Conservation (phyloP, 2,329 filamentous ascomycete genomes). For the Trichoderma harzianum region DNA sequence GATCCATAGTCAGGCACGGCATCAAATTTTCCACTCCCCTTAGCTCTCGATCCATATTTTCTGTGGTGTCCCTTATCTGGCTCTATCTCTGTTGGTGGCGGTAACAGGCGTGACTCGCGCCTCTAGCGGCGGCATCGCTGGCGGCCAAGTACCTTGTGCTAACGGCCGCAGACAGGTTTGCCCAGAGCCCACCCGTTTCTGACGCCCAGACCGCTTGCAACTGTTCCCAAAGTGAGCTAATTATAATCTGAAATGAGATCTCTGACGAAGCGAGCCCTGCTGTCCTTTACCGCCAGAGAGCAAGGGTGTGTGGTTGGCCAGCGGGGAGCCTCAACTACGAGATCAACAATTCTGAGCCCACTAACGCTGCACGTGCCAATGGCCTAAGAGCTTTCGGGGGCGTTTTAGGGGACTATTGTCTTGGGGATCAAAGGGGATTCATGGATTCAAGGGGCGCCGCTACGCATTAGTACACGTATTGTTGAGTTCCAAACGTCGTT, state of each 20-base stretch:
- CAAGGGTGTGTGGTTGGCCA: slow-evolving; percentile 9
- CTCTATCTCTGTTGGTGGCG: neutral
- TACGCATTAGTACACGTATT: neutral
- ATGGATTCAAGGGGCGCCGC: neutral
- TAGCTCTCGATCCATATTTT: slow-evolving; percentile 10
- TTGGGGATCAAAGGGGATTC: neutral
- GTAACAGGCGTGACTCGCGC: slow-evolving; percentile 1
- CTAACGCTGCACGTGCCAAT: slow-evolving; percentile 4
- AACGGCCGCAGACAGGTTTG: neutral
- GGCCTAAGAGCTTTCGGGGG: neutral
- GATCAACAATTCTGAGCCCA: slow-evolving; percentile 3
- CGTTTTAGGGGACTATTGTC: neutral
- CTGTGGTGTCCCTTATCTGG: slow-evolving; percentile 13
- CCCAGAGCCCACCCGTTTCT: neutral
- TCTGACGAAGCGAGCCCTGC: neutral
- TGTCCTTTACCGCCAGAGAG: slow-evolving; percentile 6
- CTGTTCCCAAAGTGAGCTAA: slow-evolving; percentile 1
- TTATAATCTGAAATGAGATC: slow-evolving; percentile 15
- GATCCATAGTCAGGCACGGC: slow-evolving; percentile 16
- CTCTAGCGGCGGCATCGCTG: neutral
- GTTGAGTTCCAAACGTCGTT: neutral
- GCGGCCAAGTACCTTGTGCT: neutral
- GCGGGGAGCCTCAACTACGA: slow-evolving; percentile 2
- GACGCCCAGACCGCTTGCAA: slow-evolving; percentile 3
- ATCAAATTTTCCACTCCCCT: slow-evolving; percentile 16